phyloP scores from a whole-genome alignment of 2,329 filamentous ascomycete species.

The Parascedosporium putredinis region DNA sequence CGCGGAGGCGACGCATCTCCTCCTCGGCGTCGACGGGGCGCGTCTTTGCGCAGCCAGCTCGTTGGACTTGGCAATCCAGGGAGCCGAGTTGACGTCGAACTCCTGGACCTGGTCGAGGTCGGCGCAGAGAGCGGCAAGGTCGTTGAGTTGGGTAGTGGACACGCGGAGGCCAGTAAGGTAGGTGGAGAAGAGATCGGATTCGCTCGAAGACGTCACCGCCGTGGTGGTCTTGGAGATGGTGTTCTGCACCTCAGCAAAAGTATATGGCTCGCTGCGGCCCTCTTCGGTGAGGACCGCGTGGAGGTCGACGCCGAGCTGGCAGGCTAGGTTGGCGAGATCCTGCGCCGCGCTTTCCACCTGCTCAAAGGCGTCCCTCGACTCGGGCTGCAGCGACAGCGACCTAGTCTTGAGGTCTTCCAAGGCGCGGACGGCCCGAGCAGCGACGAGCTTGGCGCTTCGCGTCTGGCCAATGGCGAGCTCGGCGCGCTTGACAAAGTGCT shows the following conservation, averaged over 20 bases:
- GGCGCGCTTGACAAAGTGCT: conserved; percentile 58
- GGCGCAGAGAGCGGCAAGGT: conserved; percentile 58
- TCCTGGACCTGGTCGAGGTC: conserved; percentile 66
- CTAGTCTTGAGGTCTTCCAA: conserved; percentile 68
- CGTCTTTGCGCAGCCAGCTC: conserved; percentile 76
- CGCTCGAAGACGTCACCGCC: conserved; percentile 40
- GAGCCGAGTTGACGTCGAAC: conserved; percentile 65
- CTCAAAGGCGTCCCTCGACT: conserved; percentile 60
- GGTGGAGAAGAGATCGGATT: conserved; percentile 60
- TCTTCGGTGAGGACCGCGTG: conserved; percentile 61
- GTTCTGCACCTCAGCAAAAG: conserved; percentile 53
- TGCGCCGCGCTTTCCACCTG: conserved; percentile 54
- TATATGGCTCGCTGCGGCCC: conserved; percentile 56
- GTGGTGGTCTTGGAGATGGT: conserved; percentile 49
- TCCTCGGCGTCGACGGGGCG: conserved; percentile 76
- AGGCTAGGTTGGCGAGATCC: conserved; percentile 55
- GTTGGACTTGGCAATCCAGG: conserved; percentile 75
- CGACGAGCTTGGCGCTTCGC: conserved; percentile 73
- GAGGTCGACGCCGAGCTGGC: conserved; percentile 56
- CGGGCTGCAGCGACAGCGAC: conserved; percentile 61
- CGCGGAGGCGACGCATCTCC: conserved; percentile 69
- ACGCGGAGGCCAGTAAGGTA: conserved; percentile 58
- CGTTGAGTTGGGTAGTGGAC: conserved; percentile 53
- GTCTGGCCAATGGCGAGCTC: conserved; percentile 66
- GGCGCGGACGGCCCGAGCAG: conserved; percentile 65